Base-by-base conservation (phyloP, 371 early-diverging fungal species). In the Choanephora cucurbitarum region DNA sequence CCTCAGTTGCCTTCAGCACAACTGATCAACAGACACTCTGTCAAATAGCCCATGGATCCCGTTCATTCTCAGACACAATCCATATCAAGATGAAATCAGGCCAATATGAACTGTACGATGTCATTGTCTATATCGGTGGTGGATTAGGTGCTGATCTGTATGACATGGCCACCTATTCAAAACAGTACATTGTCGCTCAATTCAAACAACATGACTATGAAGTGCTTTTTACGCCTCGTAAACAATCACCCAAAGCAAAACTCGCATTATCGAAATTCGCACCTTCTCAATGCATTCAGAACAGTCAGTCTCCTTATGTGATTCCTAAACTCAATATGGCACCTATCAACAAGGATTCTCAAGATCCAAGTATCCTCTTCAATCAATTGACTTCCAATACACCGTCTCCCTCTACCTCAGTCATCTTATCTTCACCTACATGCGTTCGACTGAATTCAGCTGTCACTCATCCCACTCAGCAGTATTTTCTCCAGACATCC, bases 81-180 rank as follows among this genome's bases (percentile, higher is more conserved):
- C 74, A 79, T 43, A 59, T 86, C 7, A 76, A 74, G 52, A 73
- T 72, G 34, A 67, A 77, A 19, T 72, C 72, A 39, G 84, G 84
- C 22, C 75, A 77, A 24, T 71, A 70, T 32, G 78, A 79, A 41
- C 54, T 80, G 3, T 80, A 72, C 48, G 72, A 60, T 22, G 67
- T 83, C 7, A 58, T 73, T 11, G 72, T 81, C 49, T 83, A 81
- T 56, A 54, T 86, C 15, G 86, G 84, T 13, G 86, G 82, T 32
- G 86, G 86, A 8, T 61, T 84, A 7, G 84, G 84, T 44, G 82
- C 81, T 1, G 78, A 86, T 54, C 60, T 83, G 1, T 66, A 59
- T 53, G 46, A 61, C 18, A 57, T 62, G 2, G 40, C 44, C 1
- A 74, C 67, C 3, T 52, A 68, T 11, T 52, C 64, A 3, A 67